Evolutionary conservation across 148 eudicot genomes (phyloP), one percentile per base, ranked within the genome.

Genomic region (Limonium bicolor): DNA sequence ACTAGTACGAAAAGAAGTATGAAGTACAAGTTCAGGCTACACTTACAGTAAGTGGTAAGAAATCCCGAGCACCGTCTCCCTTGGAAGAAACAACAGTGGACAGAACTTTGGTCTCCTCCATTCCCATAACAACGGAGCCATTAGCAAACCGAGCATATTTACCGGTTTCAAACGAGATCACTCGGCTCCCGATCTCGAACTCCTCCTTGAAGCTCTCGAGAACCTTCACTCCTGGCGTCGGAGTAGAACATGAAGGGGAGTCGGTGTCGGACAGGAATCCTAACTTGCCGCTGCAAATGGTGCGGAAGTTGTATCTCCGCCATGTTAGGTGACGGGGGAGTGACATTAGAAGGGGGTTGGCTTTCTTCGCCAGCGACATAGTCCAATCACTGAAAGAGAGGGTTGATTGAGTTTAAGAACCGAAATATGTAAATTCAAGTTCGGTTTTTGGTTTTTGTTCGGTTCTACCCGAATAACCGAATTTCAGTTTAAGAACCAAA

Each of bases 31-130:
- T 10, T 5, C 2, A 32, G 2, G 19, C 7, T n/a, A 14, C 2
- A 48, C 81, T 22, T 73, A 90, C 99, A 32, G 99, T 90, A 59
- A 90, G 99, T 44, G 99, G 99, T 17, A 90, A 60, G 51, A 90
- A 90, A 45, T 78, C 95, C 5, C 82, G 80, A 40, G 59, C 15
- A 22, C 56, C 53, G 34, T 81, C 94, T 20, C 70, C 68, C 58
- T 69, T 68, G 44, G 88, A 73, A 0, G 72, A 78, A 27, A 78
- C 63, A 20, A 90, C 80, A 6, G 99, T 78, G 0, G 99, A 84
- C 2, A 90, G 73, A 11, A 90, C 93, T 40, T 68, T 85, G 8
- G 99, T 90, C 58, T 81, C 80, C 3, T 73, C 93, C 66, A 90
- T 76, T 3, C 56, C 71, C 55, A 90, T 51, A 25, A 85, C 80